Conservation (phyloP, 352 stramenopile genomes). For the Pythium apleroticum region DNA sequence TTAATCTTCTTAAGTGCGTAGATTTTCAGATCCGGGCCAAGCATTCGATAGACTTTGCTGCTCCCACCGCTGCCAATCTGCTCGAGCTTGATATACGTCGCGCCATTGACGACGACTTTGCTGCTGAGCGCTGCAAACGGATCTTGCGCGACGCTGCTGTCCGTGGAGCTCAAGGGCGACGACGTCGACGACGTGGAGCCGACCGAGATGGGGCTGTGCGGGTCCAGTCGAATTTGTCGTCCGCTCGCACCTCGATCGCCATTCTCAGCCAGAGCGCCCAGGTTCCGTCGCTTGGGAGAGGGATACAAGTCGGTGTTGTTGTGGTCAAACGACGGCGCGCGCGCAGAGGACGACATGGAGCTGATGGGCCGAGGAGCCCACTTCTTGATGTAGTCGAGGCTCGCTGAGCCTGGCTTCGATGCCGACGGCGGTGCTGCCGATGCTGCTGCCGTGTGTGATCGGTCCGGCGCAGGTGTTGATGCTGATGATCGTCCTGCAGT, state of each 20-base stretch:
- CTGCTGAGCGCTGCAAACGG: conserved; percentile 54
- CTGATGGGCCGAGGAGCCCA: conserved; percentile 33
- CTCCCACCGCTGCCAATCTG: conserved; percentile 96
- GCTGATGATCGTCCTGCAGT: neutral
- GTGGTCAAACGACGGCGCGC: conserved; percentile 30
- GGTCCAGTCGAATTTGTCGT: conserved; percentile 19
- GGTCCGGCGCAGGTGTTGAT: neutral
- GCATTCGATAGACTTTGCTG: conserved; percentile 97
- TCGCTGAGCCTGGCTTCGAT: neutral
- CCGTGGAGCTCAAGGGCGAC: conserved; percentile 41
- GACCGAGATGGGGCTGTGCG: conserved; percentile 39
- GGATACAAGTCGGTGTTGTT: conserved; percentile 33
- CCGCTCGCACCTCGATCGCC: conserved; percentile 32
- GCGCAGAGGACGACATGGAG: conserved; percentile 11
- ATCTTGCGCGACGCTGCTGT: conserved; percentile 35
- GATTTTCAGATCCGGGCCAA: conserved; percentile 92
- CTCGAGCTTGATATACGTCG: conserved; percentile 94
- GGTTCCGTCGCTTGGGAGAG: conserved; percentile 50
- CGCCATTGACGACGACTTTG: conserved; percentile 78
- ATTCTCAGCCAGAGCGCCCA: conserved; percentile 25
- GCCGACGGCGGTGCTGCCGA: conserved; percentile 9
- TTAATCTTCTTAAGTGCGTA: conserved; percentile 99
- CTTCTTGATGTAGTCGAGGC: conserved; percentile 50
- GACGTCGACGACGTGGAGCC: conserved; percentile 58
- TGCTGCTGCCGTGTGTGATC: neutral